These are phyloP conservation scores for Neurospora sp. DNA, from an alignment of 495 filamentous ascomycete species.

Conservation along the genomic window DNA sequence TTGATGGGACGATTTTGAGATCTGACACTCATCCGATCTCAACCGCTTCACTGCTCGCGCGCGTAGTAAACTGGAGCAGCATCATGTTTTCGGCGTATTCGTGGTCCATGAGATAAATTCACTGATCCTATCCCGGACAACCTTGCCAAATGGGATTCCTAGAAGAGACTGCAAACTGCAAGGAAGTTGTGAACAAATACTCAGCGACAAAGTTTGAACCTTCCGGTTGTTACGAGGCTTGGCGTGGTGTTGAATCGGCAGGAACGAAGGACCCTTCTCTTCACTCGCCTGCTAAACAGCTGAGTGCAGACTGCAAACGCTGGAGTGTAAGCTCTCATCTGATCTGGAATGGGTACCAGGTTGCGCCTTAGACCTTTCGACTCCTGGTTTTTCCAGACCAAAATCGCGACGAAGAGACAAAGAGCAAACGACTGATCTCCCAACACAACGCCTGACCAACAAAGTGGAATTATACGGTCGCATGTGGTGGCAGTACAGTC, in stretches of 20 bases:
- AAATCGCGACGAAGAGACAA: not conserved
- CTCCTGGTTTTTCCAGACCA: not conserved
- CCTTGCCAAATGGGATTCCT: not conserved
- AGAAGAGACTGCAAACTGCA: not conserved
- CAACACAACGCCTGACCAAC: not conserved
- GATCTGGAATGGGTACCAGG: not conserved
- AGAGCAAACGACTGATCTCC: not conserved
- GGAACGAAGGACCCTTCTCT: not conserved
- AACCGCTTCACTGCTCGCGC: not conserved
- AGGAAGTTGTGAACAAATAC: not conserved
- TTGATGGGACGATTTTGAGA: not conserved
- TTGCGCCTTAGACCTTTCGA: not conserved
- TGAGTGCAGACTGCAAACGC: not conserved
- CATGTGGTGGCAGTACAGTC: not conserved
- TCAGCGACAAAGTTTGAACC: not conserved
- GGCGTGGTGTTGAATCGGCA: not conserved
- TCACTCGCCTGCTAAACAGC: not conserved
- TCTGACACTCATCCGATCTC: not conserved
- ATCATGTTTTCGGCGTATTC: not conserved
- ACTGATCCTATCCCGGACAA: not conserved
- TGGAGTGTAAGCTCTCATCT: not conserved
- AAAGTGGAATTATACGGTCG: not conserved
- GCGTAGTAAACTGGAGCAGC: not conserved
- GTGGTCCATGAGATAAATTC: not conserved
- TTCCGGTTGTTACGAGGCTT: not conserved